These are phyloP conservation scores for Deinandra increscens DNA, from an alignment of 129 eudicot species.

Conservation along the genomic window DNA sequence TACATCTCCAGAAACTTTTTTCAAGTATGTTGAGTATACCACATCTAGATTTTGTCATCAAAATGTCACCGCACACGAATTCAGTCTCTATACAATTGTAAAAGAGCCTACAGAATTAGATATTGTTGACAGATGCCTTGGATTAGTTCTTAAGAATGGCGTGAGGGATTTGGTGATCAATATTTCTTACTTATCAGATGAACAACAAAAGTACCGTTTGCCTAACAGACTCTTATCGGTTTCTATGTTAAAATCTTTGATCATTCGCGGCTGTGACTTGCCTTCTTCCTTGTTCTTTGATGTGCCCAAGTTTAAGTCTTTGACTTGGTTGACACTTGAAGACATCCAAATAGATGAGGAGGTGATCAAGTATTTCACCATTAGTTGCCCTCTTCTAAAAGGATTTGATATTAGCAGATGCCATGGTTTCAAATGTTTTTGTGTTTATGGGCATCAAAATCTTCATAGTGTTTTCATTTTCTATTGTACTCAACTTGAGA, in stretches of 20 bases:
- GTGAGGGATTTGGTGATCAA: not conserved
- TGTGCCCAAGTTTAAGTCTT: not conserved
- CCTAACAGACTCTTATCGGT: not conserved
- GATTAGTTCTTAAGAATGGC: not conserved
- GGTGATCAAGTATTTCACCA: not conserved
- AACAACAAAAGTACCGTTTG: not conserved
- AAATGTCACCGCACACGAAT: not conserved
- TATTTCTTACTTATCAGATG: not conserved
- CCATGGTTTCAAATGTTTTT: too few species aligned
- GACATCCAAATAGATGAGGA: not conserved
- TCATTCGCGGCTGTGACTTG: not conserved
- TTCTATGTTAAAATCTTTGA: not conserved
- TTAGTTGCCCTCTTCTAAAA: too few species aligned
- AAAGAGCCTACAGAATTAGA: not conserved
- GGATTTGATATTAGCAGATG: too few species aligned
- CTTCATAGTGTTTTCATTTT: not conserved
- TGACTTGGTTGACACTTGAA: not conserved
- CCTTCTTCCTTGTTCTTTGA: constrained; percentile 11
- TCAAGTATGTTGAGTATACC: not conserved
- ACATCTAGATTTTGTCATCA: not conserved
- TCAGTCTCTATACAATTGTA: not conserved
- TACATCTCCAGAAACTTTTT: not conserved
- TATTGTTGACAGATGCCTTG: not conserved
- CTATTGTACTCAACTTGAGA: not conserved
- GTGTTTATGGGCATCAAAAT: not conserved